These are phyloP conservation scores for Hymenoscyphus salicellus DNA, from an alignment of 2,329 filamentous ascomycete genomes.

Conservation along the genomic window DNA sequence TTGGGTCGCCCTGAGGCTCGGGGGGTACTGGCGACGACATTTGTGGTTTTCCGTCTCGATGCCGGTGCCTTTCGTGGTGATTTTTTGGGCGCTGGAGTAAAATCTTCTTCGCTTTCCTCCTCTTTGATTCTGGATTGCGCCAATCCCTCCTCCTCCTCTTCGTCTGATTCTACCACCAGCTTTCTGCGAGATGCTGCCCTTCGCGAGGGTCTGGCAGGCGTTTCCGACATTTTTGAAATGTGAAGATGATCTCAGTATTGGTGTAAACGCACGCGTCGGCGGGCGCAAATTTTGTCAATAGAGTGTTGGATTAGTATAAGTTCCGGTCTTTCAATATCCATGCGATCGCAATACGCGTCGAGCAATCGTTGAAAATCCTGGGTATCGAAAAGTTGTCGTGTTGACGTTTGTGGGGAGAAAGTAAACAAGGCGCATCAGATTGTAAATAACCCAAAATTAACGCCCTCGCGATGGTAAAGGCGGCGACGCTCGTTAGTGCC, in stretches of 20 bases:
- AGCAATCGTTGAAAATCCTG: constrained; percentile 7
- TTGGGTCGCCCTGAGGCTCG: constrained; percentile 41
- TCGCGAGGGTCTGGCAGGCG: constrained; percentile 55
- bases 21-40: constrained; percentile 28
- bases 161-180: constrained; percentile 70
- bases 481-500: too few relatives aligned
- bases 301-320: not conserved
- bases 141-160: constrained; percentile 73
- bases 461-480: too few relatives aligned
- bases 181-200: constrained; percentile 64
- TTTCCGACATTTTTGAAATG: constrained; percentile 29
- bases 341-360: constrained; percentile 17
- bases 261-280: constrained; percentile 11
- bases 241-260: not conserved
- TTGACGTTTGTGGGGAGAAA: not conserved
- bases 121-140: constrained; percentile 57
- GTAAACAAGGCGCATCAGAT: too few relatives aligned
- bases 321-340: not conserved
- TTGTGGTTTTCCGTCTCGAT: constrained; percentile 49
- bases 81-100: constrained; percentile 62
- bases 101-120: constrained; percentile 70
- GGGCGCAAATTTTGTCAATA: not conserved
- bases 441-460: too few relatives aligned
- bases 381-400: constrained; percentile 14
- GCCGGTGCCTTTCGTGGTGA: constrained; percentile 53